Conservation (phyloP, 192 early-diverging fungal species). For the Coemansia aciculifera region DNA sequence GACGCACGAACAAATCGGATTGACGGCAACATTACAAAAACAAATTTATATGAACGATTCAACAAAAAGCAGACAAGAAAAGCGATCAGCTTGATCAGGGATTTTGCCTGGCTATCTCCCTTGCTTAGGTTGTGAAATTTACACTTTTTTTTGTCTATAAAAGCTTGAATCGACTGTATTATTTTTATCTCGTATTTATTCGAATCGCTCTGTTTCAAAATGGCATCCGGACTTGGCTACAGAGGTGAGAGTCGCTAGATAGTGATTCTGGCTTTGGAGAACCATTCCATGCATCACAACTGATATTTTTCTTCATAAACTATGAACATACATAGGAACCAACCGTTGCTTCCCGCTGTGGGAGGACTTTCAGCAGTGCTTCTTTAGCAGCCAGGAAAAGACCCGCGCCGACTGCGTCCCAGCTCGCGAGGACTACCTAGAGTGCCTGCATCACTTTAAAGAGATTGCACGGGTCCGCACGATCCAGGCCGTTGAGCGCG, state of each 20-base stretch:
- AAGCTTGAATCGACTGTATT: conserved; percentile 4
- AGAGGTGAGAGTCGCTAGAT: conserved; percentile 29
- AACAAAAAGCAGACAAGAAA: not conserved
- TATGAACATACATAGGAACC: conserved; percentile 59
- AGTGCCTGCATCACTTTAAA: conserved; percentile 95
- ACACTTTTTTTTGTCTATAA: not conserved
- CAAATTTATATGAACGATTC: not conserved
- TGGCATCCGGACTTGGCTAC: conserved; percentile 55
- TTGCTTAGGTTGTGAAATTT: not conserved
- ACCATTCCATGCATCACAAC: not conserved
- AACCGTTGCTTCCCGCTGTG: conserved; percentile 95
- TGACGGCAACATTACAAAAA: conserved; percentile 23
- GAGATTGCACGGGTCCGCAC: conserved; percentile 63
- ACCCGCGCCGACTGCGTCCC: conserved; percentile 70
- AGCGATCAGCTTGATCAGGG: not conserved
- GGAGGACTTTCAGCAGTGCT: conserved; percentile 96
- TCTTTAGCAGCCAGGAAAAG: conserved; percentile 71
- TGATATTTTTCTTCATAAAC: not conserved
- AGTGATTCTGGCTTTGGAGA: not conserved
- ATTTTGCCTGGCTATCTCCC: not conserved
- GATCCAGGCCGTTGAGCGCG: conserved; percentile 51
- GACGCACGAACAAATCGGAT: conserved; percentile 14
- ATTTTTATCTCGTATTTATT: not conserved
- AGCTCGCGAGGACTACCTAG: conserved; percentile 91
- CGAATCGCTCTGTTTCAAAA: conserved; percentile 1